Base-by-base conservation (phyloP, 441 rosid genomes). In the Pelargonium citronellum region DNA sequence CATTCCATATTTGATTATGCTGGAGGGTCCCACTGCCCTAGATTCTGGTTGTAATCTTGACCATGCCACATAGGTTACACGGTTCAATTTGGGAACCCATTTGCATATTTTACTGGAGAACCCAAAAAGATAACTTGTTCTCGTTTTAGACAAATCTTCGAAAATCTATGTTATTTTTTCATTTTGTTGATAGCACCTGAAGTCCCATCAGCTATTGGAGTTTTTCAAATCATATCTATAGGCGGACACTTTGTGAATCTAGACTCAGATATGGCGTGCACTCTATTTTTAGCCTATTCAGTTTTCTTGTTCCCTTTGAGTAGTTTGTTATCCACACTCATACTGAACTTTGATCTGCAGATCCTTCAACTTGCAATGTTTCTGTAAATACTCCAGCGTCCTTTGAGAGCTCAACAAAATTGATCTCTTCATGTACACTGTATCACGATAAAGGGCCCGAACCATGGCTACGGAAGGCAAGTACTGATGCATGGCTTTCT, bases 401-500 rank as follows among this genome's bases (percentile, higher is more conserved):
- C 74, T 86, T 87, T 79, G 91, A 87, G 69, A 82, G 87, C 81
- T 85, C 85, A 20, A 86, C 80, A 80, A 81, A 80, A 74, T 75
- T 80, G 69, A 84, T 95, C 69, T 83, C 95, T 73, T 93, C 98
- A 53, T 95, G 98, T 83, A 83, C 98, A 63, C 80, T 95, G 75
- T 91, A 91, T 86, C 93, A 91, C 78, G 99, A 95, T 81, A 89
- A 81, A 74, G 99, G 98, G 79, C 92, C 95, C 68, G 95, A 91
- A 69, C 92, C 97, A 71, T 92, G 98, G 99, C 89, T 95, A 57
- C 83, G 96, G 74, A 95, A 92, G 87, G 86, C 97, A 67, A 95
- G 92, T 79, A 83, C 93, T 20, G 98, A 92, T 82, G 97, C 99
- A 72, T 95, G 99, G 99, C 96, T 95, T 81, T 87, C 92, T 44